phyloP scores from a whole-genome alignment of 495 filamentous ascomycete species.

The Annulohypoxylon moriforme region DNA sequence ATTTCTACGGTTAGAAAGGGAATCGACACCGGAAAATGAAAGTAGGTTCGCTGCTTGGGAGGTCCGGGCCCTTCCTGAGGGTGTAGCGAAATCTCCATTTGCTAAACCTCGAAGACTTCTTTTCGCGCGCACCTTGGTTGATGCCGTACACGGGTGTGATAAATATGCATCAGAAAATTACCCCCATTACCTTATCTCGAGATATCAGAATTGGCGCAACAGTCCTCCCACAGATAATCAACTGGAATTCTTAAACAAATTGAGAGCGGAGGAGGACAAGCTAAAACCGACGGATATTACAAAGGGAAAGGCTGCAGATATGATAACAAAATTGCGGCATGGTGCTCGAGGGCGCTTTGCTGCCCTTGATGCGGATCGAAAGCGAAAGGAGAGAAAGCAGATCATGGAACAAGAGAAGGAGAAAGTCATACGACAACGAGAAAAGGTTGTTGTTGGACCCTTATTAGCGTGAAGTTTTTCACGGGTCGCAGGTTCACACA shows the following conservation, averaged over 20 bases:
- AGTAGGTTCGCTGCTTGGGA: conserved; percentile 53
- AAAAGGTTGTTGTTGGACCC: conserved; percentile 76
- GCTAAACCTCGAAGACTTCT: conserved; percentile 75
- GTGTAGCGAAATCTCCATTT: conserved; percentile 64
- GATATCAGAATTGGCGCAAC: conserved; percentile 73
- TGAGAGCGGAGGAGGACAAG: conserved; percentile 65
- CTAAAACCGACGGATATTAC: conserved; percentile 69
- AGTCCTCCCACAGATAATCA: conserved; percentile 74
- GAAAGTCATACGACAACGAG: conserved; percentile 56
- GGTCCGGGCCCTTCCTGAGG: conserved; percentile 50
- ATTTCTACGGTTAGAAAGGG: conserved; percentile 72
- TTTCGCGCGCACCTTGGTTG: conserved; percentile 66
- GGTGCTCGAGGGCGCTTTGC: conserved; percentile 79
- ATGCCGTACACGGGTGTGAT: conserved; percentile 84
- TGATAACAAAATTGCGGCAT: conserved; percentile 91
- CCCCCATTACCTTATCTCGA: conserved; percentile 66
- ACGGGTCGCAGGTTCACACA: conserved; percentile 22
- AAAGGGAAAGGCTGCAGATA: conserved; percentile 86
- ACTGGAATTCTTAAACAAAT: conserved; percentile 75
- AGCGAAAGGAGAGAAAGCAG: conserved; percentile 56
- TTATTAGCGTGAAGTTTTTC: conserved; percentile 46
- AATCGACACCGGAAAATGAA: conserved; percentile 27
- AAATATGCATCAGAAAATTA: conserved; percentile 77
- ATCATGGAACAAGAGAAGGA: conserved; percentile 56
- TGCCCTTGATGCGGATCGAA: conserved; percentile 61